Evolutionary conservation across 2,329 filamentous ascomycete species (phyloP).

Genomic region (Sporothrix euskadiensis): DNA sequence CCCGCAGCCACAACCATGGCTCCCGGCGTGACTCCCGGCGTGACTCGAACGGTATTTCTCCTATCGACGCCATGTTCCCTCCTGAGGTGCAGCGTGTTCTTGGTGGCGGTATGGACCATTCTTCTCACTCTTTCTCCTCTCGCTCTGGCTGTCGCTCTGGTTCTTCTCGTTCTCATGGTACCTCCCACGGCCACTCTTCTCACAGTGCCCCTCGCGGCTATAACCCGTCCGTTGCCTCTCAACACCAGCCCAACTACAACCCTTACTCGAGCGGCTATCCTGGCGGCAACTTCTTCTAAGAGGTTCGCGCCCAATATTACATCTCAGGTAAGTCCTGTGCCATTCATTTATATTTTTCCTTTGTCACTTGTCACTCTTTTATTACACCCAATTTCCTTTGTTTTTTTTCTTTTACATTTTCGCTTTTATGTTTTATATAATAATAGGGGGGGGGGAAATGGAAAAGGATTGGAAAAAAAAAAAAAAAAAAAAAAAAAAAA

Average conservation of each 20-base stretch:
- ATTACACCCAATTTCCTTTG: not conserved
- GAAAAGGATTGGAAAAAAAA: too few species aligned
- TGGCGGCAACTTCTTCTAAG: not conserved
- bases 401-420: not conserved
- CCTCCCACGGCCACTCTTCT: not conserved
- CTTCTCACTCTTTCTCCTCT: not conserved
- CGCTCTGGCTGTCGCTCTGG: not conserved
- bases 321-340: conserved; percentile 4
- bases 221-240: not conserved
- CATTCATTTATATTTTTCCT: conserved; percentile 4
- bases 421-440: not conserved
- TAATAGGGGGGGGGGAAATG: too few species aligned
- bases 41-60: not conserved
- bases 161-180: not conserved
- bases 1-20: not conserved
- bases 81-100: not conserved
- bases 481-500: not conserved
- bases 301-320: not conserved
- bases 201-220: not conserved
- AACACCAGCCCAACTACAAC: not conserved
- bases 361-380: not conserved
- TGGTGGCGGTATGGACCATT: not conserved
- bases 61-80: not conserved
- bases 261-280: not conserved
- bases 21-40: not conserved